These are phyloP conservation scores for Salicornia ramosissima DNA, from an alignment of 148 eudicot species.

Conservation along the genomic window DNA sequence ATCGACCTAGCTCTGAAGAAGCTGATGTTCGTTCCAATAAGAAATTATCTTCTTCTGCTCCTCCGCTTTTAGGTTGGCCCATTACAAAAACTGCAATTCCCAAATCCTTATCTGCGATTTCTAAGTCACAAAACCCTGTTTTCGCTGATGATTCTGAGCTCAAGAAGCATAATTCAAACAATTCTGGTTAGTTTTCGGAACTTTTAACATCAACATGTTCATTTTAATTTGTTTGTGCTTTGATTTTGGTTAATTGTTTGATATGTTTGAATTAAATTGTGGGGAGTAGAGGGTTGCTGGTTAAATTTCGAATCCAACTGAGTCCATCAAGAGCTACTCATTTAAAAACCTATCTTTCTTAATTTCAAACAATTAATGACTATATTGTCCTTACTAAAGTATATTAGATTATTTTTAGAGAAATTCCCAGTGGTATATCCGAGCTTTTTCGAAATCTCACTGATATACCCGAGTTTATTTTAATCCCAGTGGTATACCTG, in stretches of 20 bases:
- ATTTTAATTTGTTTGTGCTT: not conserved
- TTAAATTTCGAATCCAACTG: no score
- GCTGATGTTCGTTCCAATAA: constrained; percentile 7
- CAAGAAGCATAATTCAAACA: constrained; percentile 45
- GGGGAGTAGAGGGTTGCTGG: no score
- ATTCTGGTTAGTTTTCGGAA: constrained; percentile 49
- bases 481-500: no score
- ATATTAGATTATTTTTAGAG: no score
- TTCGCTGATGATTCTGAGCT: constrained; percentile 34
- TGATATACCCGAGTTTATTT: no score
- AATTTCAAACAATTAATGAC: no score
- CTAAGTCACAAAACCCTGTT: constrained; percentile 28
- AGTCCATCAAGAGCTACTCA: no score
- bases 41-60: constrained; percentile 29
- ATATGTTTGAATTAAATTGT: not conserved
- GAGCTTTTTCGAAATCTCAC: no score
- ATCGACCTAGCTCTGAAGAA: constrained; percentile 38
- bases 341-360: no score
- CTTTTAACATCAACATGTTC: not conserved
- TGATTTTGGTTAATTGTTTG: not conserved
- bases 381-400: no score
- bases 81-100: constrained; percentile 46
- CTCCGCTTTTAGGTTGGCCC: constrained; percentile 73
- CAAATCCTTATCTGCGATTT: constrained; percentile 18
- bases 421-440: no score